Evolutionary conservation across 2,329 filamentous ascomycete genomes (phyloP), one percentile per base, ranked within the genome.

Genomic region (Daldinia sp.): DNA sequence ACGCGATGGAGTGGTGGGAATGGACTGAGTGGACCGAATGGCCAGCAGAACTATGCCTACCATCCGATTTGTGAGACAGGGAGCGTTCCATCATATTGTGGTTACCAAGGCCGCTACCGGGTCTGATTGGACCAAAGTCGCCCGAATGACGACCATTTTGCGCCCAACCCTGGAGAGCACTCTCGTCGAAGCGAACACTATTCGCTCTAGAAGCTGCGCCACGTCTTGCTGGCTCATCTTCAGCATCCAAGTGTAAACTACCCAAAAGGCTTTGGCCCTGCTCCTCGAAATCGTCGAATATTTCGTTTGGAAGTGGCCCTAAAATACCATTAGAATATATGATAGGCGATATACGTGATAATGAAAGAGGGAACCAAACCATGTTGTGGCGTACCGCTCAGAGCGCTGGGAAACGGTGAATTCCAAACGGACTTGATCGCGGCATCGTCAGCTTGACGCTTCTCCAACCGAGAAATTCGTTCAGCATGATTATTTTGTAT

Each of bases 171-270:
- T 97, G 93, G 70, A 97, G 88, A 11, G 94, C 94, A 73, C 93
- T 97, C 76, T 98, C 94, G 74, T 98, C 95, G 72, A 99, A 99
- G 34, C 95, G 91, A 70, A 99, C 95, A 74, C 95, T 98, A 75
- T 98, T 98, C 48, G 95, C 94, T 70, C 95, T 87, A 15, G 95
- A 99, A 15, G 93, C 90, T 17, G 92, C 92, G 55, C 95, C 92
- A 66, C 94, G 87, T 34, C 93, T 88, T 59, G 93, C 89, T 29
- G 91, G 91, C 74, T 94, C 91, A 66, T 98, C 93, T 65, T 97
- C 94, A 4, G 90, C 85, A 67, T 97, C 94, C 5, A 98, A 83
- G 61, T 94, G 92, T 60, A 97, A 84, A 55, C 91, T 92, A 52
- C 89, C 90, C 49, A 96, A 85, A 61, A 95, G 83, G 71, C 89